Percentiles rank a stretch among this genome's conserved stretches.
phyloP scores from a whole-genome alignment of 805 yeast species.

The Hanseniaspora thailandica region DNA sequence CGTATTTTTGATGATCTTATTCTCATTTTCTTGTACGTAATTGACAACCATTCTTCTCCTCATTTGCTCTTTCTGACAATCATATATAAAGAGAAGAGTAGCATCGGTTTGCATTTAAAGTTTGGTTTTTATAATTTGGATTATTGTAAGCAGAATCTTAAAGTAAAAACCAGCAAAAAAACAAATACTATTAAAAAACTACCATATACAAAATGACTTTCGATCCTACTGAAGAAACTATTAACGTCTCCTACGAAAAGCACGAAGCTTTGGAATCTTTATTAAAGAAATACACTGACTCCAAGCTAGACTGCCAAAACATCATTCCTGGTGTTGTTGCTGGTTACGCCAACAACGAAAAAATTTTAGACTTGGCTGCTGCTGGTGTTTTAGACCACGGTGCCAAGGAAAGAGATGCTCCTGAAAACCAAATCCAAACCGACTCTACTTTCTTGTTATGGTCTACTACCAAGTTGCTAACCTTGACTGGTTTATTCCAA shows the following conservation, averaged over 20 bases:
- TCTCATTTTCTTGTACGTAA: too few relatives aligned
- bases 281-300: conserved; percentile 16
- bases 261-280: conserved; percentile 11
- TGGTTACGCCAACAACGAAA: conserved; percentile 17
- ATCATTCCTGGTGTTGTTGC: conserved; percentile 18
- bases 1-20: too few relatives aligned
- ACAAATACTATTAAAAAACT: not conserved
- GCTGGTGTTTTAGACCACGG: conserved; percentile 17
- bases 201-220: conserved; percentile 10
- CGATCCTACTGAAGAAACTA: conserved; percentile 6
- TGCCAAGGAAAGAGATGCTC: conserved; percentile 4
- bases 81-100: too few relatives aligned
- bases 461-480: conserved; percentile 29
- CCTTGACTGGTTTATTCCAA: conserved; percentile 27
- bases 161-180: not conserved
- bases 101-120: too few relatives aligned
- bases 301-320: conserved; percentile 4
- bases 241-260: not conserved
- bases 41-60: too few relatives aligned
- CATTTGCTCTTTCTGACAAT: too few relatives aligned
- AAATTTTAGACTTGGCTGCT: conserved; percentile 18
- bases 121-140: too few relatives aligned
- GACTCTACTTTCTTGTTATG: conserved; percentile 25
- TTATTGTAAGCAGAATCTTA: not conserved
- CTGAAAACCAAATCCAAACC: conserved; percentile 13